Conservation (phyloP, 495 filamentous ascomycete species). For the Extremus antarcticus region DNA sequence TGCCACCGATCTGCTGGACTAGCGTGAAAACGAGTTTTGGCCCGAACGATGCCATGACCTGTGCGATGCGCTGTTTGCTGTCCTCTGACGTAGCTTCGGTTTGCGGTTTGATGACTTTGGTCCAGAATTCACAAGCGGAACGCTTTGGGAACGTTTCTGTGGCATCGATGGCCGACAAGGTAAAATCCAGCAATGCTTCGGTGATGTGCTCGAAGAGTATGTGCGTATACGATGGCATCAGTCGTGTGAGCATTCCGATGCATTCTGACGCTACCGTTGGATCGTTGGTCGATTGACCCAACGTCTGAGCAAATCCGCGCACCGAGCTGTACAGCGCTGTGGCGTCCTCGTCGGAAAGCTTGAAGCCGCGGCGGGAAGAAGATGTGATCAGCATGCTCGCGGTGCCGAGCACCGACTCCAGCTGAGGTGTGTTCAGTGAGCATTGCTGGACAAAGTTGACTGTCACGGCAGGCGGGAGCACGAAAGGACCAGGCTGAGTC, state of each 20-base stretch:
- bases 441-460: slow-evolving; percentile 60
- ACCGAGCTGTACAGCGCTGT: slow-evolving; percentile 52
- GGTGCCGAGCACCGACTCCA: slow-evolving; percentile 65
- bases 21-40: slow-evolving; percentile 32
- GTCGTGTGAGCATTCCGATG: slow-evolving; percentile 57
- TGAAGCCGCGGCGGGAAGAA: slow-evolving; percentile 41
- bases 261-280: slow-evolving; percentile 71
- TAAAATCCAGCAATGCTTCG: slow-evolving; percentile 49
- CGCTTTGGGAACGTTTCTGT: slow-evolving; percentile 71
- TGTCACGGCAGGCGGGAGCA: slow-evolving; percentile 59
- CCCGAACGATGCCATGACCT: slow-evolving; percentile 7
- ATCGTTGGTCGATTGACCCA: slow-evolving; percentile 40
- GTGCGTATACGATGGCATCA: slow-evolving; percentile 53
- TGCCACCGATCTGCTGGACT: slow-evolving; percentile 60
- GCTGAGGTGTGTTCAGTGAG: slow-evolving; percentile 50
- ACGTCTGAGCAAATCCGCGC: slow-evolving; percentile 46
- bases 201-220: slow-evolving; percentile 45
- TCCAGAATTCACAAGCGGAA: slow-evolving; percentile 74
- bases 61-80: not conserved
- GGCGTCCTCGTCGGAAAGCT: slow-evolving; percentile 38
- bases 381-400: slow-evolving; percentile 65
- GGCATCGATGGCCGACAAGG: slow-evolving; percentile 57
- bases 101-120: slow-evolving; percentile 14
- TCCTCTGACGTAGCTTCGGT: not conserved
- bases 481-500: slow-evolving; percentile 60